A percentile compares a stretch with the other conserved stretches of the same genome.
These are phyloP conservation scores for Coriaria nepalensis DNA, from an alignment of 306 rosid species.

Conservation along the genomic window DNA sequence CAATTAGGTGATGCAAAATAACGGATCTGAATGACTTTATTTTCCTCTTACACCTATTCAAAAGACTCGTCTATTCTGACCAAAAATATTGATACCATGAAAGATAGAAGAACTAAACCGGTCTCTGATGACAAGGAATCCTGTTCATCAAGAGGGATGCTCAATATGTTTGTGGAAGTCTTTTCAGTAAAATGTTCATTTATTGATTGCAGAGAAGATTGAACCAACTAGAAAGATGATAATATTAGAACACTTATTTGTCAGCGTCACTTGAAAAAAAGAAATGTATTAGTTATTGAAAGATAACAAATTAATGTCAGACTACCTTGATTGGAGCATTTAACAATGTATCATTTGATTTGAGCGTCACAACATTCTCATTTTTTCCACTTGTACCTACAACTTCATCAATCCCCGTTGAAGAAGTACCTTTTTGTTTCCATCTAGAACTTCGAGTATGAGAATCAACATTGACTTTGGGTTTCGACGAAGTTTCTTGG, in stretches of 20 bases:
- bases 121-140: conserved; percentile 35
- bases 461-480: conserved; percentile 21
- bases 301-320: too few relatives aligned
- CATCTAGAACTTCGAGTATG: conserved; percentile 22
- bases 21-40: too few relatives aligned
- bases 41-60: too few relatives aligned
- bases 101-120: conserved; percentile 24
- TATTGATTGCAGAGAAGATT: conserved; percentile 19
- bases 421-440: conserved; percentile 25
- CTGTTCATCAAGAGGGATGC: conserved; percentile 20
- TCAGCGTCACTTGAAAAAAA: neutral
- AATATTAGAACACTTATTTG: neutral
- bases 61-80: conserved; percentile 1
- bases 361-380: conserved; percentile 14
- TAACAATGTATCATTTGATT: conserved; percentile 9
- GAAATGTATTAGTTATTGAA: neutral
- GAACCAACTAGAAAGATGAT: conserved; percentile 31
- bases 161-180: conserved; percentile 12
- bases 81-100: conserved; percentile 9
- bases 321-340: conserved; percentile 19
- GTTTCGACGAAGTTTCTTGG: conserved; percentile 41
- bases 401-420: conserved; percentile 26
- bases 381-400: conserved; percentile 12
- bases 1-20: too few relatives aligned
- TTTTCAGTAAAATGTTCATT: conserved; percentile 21